phyloP scores from a whole-genome alignment of 306 rosid genomes.

The Vigna hirtella region DNA sequence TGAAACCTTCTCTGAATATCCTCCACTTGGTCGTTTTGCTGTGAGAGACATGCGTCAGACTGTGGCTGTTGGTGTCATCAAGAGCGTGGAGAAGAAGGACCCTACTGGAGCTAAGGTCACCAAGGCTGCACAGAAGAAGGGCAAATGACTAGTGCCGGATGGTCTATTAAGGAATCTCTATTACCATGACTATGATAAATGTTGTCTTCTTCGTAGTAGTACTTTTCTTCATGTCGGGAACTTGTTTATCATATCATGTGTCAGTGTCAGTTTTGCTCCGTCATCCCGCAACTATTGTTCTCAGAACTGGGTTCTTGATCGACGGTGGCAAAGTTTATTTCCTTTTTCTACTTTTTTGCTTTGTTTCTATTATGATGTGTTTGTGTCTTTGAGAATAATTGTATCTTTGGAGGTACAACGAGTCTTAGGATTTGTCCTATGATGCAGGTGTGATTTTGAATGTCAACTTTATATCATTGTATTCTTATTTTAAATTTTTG shows the following conservation, averaged over 20 bases:
- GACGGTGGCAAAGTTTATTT: slow-evolving; percentile 52
- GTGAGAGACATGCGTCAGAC: slow-evolving; percentile 97
- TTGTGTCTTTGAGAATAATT: background rate
- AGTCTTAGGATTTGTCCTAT: slow-evolving; percentile 8
- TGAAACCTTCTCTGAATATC: slow-evolving; percentile 82
- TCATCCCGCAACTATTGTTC: slow-evolving; percentile 44
- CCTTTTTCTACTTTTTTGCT: background rate
- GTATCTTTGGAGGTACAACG: slow-evolving; percentile 28
- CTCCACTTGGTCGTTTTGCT: slow-evolving; percentile 90
- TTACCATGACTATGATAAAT: slow-evolving; percentile 30
- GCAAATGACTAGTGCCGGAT: slow-evolving; percentile 65
- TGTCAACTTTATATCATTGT: too few relatives aligned
- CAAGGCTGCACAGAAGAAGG: slow-evolving; percentile 80
- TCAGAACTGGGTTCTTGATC: slow-evolving; percentile 81
- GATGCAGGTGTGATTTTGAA: too few relatives aligned
- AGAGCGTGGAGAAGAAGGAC: slow-evolving; percentile 92
- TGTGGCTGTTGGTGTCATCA: slow-evolving; percentile 92
- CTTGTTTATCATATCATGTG: slow-evolving; percentile 8
- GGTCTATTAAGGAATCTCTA: background rate
- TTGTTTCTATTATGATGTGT: background rate
- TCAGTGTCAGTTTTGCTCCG: slow-evolving; percentile 40
- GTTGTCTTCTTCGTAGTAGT: slow-evolving; percentile 10
- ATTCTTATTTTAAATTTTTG: too few relatives aligned
- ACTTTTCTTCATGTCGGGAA: background rate
- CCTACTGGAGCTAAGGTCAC: slow-evolving; percentile 75